Conservation (phyloP, 2,329 filamentous ascomycete species). For the Dactylellina sp. region DNA sequence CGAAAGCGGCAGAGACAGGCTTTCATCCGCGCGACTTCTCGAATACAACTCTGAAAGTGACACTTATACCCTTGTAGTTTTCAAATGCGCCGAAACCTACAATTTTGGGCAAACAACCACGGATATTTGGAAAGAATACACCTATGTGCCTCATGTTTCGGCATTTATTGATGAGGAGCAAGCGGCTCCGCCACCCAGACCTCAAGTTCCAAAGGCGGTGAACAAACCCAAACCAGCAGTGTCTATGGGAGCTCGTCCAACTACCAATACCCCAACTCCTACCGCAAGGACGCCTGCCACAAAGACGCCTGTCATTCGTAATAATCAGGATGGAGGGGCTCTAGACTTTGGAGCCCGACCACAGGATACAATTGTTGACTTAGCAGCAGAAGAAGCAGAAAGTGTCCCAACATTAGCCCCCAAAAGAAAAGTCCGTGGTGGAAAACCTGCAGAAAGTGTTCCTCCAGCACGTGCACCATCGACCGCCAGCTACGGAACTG, state of each 20-base stretch:
- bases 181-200: not conserved
- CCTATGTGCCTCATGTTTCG: constrained; percentile 7
- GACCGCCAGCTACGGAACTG: not conserved
- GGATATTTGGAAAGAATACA: constrained; percentile 44
- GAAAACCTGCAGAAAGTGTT: not conserved
- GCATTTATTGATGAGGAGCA: not conserved
- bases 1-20: constrained; percentile 33
- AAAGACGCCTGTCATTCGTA: not conserved
- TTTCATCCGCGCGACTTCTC: constrained; percentile 37
- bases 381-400: constrained; percentile 12
- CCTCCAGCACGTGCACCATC: constrained; percentile 2
- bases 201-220: not conserved
- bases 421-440: constrained; percentile 32
- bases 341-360: constrained; percentile 28
- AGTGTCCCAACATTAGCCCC: constrained; percentile 40
- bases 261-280: not conserved
- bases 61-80: constrained; percentile 38
- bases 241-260: constrained; percentile 9
- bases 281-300: not conserved
- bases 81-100: constrained; percentile 40
- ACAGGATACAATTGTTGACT: constrained; percentile 17
- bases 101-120: constrained; percentile 26
- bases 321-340: not conserved
- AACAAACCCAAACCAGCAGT: not conserved
- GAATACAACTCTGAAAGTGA: constrained; percentile 35